Percentiles rank a stretch among this genome's conserved stretches.
phyloP scores from a whole-genome alignment of 1,284 basidiomycete species.

The Testicularia cyperi region DNA sequence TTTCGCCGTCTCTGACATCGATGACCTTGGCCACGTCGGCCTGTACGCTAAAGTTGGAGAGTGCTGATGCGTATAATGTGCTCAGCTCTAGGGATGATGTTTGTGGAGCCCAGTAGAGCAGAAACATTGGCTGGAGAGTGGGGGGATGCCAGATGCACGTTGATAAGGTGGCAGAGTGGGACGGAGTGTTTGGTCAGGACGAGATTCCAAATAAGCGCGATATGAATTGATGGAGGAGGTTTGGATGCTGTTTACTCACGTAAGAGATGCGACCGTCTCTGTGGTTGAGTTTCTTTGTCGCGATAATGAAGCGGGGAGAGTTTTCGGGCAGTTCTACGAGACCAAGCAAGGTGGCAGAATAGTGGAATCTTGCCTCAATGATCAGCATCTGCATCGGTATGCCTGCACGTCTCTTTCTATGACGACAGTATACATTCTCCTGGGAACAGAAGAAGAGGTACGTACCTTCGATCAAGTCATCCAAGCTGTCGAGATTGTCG shows the following conservation, averaged over 20 bases:
- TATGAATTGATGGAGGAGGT: neutral
- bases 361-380: too few relatives aligned
- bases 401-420: too few relatives aligned
- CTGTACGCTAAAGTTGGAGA: conserved; percentile 47
- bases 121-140: conserved; percentile 21
- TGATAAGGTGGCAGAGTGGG: too few relatives aligned
- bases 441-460: too few relatives aligned
- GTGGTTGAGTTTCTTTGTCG: conserved; percentile 80
- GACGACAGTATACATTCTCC: too few relatives aligned
- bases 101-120: conserved; percentile 52
- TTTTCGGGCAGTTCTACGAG: conserved; percentile 84
- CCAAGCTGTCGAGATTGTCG: conserved; percentile 18
- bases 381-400: too few relatives aligned
- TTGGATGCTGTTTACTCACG: conserved; percentile 42
- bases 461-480: conserved; percentile 52
- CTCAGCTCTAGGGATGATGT: conserved; percentile 48
- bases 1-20: conserved; percentile 47
- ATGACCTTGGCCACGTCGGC: conserved; percentile 54
- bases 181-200: too few relatives aligned
- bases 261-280: conserved; percentile 81
- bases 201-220: neutral
- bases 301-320: conserved; percentile 80
- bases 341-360: neutral
- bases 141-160: too few relatives aligned
- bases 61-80: conserved; percentile 57